These are phyloP conservation scores for Neolentinus lepideus DNA, from an alignment of 1,284 basidiomycete species.

Conservation along the genomic window DNA sequence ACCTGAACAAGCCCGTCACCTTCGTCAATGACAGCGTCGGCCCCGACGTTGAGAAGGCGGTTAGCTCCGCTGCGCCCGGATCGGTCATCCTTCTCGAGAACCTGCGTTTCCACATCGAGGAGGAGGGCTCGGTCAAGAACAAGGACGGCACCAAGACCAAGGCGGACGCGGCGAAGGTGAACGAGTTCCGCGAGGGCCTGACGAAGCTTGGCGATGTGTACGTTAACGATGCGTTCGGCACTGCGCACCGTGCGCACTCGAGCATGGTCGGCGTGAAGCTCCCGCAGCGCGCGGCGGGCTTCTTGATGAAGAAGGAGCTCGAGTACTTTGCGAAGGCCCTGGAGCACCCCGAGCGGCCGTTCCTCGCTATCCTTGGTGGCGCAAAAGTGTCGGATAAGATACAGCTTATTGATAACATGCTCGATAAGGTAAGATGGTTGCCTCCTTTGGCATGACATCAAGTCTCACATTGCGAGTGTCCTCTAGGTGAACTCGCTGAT, in stretches of 20 bases:
- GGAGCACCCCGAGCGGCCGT: conserved; percentile 90
- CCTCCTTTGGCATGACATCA: neutral
- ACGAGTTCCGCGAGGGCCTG: conserved; percentile 81
- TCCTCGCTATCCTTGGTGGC: conserved; percentile 97
- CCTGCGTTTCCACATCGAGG: conserved; percentile 97
- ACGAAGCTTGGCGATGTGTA: conserved; percentile 96
- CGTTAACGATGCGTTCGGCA: conserved; percentile 98
- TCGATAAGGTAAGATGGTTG: conserved; percentile 75
- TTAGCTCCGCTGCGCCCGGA: conserved; percentile 66
- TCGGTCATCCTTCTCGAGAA: conserved; percentile 95
- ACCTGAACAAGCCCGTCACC: conserved; percentile 64
- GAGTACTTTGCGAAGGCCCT: conserved; percentile 98
- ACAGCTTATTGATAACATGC: conserved; percentile 97
- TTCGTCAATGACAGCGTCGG: conserved; percentile 91
- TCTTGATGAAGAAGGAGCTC: conserved; percentile 98
- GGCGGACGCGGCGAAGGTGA: conserved; percentile 79
- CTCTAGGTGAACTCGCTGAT: conserved; percentile 88
- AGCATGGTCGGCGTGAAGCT: conserved; percentile 98
- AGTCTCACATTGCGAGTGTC: conserved; percentile 3
- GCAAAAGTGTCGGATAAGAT: conserved; percentile 99
- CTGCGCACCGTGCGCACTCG: conserved; percentile 96
- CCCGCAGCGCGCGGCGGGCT: conserved; percentile 90
- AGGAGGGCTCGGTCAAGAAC: conserved; percentile 93
- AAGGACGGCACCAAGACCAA: conserved; percentile 91
- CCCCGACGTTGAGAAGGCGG: conserved; percentile 73